Percentiles rank a stretch among this genome's conserved stretches.
These are phyloP conservation scores for Lecanicillium sp. DNA, from an alignment of 2,329 filamentous ascomycete genomes.

Conservation along the genomic window DNA sequence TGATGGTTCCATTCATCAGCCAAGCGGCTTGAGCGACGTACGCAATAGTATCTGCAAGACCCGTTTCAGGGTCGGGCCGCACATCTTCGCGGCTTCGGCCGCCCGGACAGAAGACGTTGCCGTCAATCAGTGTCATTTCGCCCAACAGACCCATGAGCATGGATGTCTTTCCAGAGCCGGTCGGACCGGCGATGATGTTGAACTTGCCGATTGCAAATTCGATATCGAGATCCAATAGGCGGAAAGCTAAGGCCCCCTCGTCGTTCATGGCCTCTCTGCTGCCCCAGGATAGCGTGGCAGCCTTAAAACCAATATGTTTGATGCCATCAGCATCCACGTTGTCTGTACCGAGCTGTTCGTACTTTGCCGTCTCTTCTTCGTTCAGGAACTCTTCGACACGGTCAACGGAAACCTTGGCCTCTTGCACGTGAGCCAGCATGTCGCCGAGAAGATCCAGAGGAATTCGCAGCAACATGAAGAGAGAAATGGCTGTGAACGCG, in stretches of 20 bases:
- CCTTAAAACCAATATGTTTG: slow-evolving; percentile 73
- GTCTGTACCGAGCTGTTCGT: slow-evolving; percentile 68
- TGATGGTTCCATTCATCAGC: slow-evolving; percentile 93
- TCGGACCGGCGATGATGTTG: slow-evolving; percentile 88
- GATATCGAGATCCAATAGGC: slow-evolving; percentile 74
- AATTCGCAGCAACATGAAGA: slow-evolving; percentile 89
- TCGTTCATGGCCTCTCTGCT: slow-evolving; percentile 52
- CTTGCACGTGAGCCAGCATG: slow-evolving; percentile 97
- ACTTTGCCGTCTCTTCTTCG: slow-evolving; percentile 95
- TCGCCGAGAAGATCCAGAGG: slow-evolving; percentile 94
- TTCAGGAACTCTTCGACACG: slow-evolving; percentile 90
- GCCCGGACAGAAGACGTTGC: slow-evolving; percentile 77
- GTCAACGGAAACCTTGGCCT: slow-evolving; percentile 93
- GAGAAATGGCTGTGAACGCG: slow-evolving; percentile 90
- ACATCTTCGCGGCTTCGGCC: slow-evolving; percentile 81
- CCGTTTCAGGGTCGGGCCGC: slow-evolving; percentile 71
- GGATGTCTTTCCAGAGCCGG: slow-evolving; percentile 92
- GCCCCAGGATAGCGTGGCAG: slow-evolving; percentile 87
- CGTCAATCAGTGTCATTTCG: slow-evolving; percentile 84
- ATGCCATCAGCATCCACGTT: slow-evolving; percentile 62
- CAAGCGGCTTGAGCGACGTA: slow-evolving; percentile 97
- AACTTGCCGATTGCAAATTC: slow-evolving; percentile 79
- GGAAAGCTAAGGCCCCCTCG: slow-evolving; percentile 68
- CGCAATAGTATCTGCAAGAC: slow-evolving; percentile 82
- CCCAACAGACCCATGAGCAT: slow-evolving; percentile 91